phyloP scores from a whole-genome alignment of 73 alveolate genomes.

The Paramecium sexaurelia region DNA sequence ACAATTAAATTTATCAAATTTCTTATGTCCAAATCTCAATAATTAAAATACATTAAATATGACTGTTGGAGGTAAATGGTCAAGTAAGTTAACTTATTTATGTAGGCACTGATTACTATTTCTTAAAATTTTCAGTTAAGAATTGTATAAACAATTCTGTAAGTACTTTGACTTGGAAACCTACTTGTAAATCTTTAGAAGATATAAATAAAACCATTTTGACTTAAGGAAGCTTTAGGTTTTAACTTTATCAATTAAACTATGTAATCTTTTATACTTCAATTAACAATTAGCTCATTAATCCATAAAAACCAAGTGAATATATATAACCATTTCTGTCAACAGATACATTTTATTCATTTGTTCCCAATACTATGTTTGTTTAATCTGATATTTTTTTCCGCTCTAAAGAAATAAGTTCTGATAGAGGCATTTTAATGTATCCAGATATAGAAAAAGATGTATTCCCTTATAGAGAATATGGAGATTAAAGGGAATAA shows the following conservation, averaged over 20 bases:
- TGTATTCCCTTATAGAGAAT: neutral
- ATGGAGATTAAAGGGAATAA: neutral
- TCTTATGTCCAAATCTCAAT: neutral
- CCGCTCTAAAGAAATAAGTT: neutral
- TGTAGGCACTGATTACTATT: neutral
- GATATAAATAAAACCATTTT: neutral
- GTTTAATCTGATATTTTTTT: neutral
- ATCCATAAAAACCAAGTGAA: neutral
- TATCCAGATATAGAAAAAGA: neutral
- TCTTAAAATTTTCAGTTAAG: slow-evolving; percentile 44
- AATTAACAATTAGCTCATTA: neutral
- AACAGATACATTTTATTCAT: neutral
- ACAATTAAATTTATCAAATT: neutral
- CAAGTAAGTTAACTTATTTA: neutral
- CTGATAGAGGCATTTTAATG: slow-evolving; percentile 8
- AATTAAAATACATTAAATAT: neutral
- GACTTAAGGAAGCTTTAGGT: neutral
- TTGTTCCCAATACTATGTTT: slow-evolving; percentile 7
- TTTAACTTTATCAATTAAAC: slow-evolving; percentile 1
- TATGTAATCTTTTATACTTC: no score
- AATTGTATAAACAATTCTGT: slow-evolving; percentile 21
- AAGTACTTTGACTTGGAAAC: slow-evolving; percentile 55
- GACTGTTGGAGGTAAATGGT: neutral
- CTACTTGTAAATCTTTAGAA: slow-evolving; percentile 17
- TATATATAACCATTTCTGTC: neutral